Percentiles rank a stretch among this genome's conserved stretches.
Conservation (phyloP, 116 monocot genomes). For the Posidonia oceanica region DNA sequence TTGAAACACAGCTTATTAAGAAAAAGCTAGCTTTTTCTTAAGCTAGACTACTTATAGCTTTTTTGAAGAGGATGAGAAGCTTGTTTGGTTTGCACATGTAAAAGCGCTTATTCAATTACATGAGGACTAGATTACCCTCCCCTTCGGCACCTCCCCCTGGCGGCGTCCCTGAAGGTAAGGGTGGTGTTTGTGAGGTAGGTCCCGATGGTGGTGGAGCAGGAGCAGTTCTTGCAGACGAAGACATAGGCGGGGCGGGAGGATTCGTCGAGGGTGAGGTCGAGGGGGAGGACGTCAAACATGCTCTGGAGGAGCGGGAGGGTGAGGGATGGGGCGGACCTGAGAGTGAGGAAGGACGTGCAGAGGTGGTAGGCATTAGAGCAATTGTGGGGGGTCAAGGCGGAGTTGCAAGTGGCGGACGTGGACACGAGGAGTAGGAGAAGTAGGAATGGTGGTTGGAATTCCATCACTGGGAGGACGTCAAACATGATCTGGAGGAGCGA, state of each 20-base stretch:
- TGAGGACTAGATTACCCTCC: no score
- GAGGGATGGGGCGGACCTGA: constrained; percentile 14
- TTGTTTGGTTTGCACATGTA: no score
- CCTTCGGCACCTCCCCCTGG: background rate
- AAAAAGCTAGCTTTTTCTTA: no score
- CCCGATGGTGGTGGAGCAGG: constrained; percentile 32
- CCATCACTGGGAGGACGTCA: constrained; percentile 27
- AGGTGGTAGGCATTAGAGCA: constrained; percentile 72
- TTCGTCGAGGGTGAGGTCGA: constrained; percentile 62
- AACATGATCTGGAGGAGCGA: constrained; percentile 67
- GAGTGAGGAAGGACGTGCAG: constrained; percentile 86
- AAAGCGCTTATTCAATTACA: no score
- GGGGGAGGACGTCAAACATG: constrained; percentile 67
- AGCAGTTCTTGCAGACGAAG: constrained; percentile 95
- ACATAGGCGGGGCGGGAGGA: constrained; percentile 33
- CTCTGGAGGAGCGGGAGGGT: constrained; percentile 39
- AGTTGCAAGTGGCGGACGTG: background rate
- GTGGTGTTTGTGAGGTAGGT: constrained; percentile 82
- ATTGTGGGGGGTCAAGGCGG: constrained; percentile 39
- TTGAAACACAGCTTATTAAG: no score
- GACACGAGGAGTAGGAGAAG: background rate
- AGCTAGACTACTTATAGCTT: no score
- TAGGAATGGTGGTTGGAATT: background rate
- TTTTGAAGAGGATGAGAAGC: no score
- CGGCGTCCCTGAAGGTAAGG: constrained; percentile 26